Percentiles rank a stretch among this genome's conserved stretches.
Conservation (phyloP, 2,329 filamentous ascomycete genomes). For the Teratosphaeria destructans region DNA sequence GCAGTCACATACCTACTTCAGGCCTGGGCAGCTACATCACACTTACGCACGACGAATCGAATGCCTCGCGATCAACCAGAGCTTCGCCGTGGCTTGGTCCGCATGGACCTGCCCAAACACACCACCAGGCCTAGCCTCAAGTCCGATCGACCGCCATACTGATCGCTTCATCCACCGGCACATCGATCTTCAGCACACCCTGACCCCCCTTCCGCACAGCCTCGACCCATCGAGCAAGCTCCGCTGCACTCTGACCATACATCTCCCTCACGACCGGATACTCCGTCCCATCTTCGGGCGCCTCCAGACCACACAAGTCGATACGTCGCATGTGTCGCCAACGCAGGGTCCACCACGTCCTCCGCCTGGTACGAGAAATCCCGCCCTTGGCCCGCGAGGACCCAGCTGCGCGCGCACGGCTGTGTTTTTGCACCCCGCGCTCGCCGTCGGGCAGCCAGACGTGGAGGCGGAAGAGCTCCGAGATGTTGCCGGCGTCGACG, state of each 20-base stretch:
- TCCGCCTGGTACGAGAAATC: neutral
- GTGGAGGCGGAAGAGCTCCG: neutral
- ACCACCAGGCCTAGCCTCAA: neutral
- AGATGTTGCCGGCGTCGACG: neutral
- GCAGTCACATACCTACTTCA: no score
- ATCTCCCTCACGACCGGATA: neutral
- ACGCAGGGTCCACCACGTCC: neutral
- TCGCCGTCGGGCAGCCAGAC: neutral
- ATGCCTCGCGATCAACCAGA: neutral
- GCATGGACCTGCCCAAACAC: neutral
- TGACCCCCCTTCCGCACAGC: neutral
- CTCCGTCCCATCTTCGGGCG: neutral
- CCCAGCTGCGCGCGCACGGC: neutral
- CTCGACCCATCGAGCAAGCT: neutral
- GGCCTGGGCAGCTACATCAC: no score
- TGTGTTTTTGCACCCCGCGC: neutral
- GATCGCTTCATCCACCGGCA: neutral
- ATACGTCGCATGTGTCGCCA: neutral
- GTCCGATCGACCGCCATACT: neutral
- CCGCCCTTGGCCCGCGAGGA: neutral
- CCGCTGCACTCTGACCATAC: neutral
- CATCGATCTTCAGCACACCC: neutral
- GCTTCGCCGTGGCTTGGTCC: no score
- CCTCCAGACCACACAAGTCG: neutral
- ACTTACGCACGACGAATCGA: no score